Evolutionary conservation across 2,329 filamentous ascomycete species (phyloP).

Genomic region (Curvularia sp.): DNA sequence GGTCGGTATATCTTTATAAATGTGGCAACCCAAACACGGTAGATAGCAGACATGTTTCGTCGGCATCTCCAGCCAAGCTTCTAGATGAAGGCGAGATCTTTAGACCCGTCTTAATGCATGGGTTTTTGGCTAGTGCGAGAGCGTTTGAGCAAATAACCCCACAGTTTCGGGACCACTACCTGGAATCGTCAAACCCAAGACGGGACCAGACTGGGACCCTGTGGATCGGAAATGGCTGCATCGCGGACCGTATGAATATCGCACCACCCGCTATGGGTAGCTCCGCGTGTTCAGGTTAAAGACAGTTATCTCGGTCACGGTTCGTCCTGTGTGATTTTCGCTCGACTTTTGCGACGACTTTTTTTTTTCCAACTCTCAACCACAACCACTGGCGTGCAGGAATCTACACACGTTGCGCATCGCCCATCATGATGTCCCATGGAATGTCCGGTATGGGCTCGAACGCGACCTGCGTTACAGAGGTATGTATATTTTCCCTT

Average conservation of each 20-base stretch:
- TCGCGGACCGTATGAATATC: constrained; percentile 22
- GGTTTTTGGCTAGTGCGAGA: constrained; percentile 27
- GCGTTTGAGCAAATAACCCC: constrained; percentile 44
- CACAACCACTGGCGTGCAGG: background rate
- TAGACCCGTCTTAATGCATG: constrained; percentile 8
- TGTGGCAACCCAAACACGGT: constrained; percentile 1
- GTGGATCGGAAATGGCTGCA: constrained; percentile 15
- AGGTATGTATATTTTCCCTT: constrained; percentile 32
- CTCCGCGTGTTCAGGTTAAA: background rate
- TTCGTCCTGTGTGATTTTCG: background rate
- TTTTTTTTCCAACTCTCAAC: background rate
- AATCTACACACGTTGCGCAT: constrained; percentile 10
- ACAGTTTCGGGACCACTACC: constrained; percentile 24
- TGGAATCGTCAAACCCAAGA: constrained; percentile 2
- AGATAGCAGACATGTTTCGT: constrained; percentile 19
- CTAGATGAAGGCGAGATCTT: constrained; percentile 17
- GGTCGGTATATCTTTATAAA: constrained; percentile 22
- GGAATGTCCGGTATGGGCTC: constrained; percentile 21
- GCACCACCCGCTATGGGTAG: constrained; percentile 7
- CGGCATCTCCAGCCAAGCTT: constrained; percentile 24
- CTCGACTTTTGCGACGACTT: background rate
- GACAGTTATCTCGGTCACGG: background rate
- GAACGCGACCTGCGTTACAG: constrained; percentile 49
- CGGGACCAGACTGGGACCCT: constrained; percentile 4
- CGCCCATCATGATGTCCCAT: constrained; percentile 21